Base-by-base conservation (phyloP, 108 stramenopile genomes). In the Nitzschia sp. region DNA sequence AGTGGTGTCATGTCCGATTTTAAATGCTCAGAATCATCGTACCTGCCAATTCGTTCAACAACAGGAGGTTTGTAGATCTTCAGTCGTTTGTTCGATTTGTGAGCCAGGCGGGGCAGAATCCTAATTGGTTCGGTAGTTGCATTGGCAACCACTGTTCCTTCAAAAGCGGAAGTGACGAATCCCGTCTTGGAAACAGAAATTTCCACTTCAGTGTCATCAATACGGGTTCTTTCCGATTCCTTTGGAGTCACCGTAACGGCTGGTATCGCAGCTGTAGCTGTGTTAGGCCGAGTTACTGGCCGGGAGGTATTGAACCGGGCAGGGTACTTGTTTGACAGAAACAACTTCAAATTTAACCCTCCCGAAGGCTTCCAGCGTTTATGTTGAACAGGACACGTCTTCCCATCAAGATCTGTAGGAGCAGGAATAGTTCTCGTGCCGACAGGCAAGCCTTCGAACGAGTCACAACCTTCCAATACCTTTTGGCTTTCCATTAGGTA, bases 361-460 rank as follows among this genome's bases (percentile, higher is more conserved):
- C 73, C 73, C 1, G 73, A 68, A 46, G 66, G 73, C 46, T 76
- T 76, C 63, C 68, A 69, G 24, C 59, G 62, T 51, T 60, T 62
- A 48, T 69, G 55, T 63, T 50, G n/a, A 0, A 64, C 0, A 25
- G 41, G 11, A 7, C 61, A 57, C 34, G 60, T 58, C 25, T 51
- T 76, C 29, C 75, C 68, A 57, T 76, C 68, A 21, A 69, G 34
- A 21, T 57, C 51, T 7, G 46, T 38, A 2, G 78, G 80, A 22
- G 83, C 59, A 14, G 74, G 76, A 25, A 89, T 67, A 0, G 73
- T 67, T 19, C 51, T 65, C 38, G 71, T 59, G 21, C 87, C 87
- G 29, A 82, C 70, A 39, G 87, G 85, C 41, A 86, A 63, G 22
- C 76, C 83, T 7, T 61, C 24, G 34, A 67, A 73, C 29, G 54